A percentile compares a stretch with the other conserved stretches of the same genome.
Evolutionary conservation across 495 filamentous ascomycete species (phyloP).

Genomic region (Mycothermus thermophilus): DNA sequence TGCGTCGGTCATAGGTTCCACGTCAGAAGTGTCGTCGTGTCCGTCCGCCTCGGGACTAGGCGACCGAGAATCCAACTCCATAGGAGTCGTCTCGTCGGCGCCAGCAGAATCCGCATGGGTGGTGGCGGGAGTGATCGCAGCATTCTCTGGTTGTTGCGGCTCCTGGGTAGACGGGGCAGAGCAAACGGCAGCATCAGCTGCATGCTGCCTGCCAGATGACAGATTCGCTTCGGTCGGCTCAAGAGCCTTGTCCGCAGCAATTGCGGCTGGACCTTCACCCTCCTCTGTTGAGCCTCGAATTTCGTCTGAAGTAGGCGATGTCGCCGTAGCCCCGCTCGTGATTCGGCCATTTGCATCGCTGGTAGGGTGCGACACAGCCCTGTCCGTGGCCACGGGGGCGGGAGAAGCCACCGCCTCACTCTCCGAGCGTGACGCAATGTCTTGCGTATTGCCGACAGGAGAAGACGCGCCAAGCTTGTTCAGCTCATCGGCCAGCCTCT

Average conservation of each 20-base stretch:
- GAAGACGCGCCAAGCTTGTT: conserved; percentile 37
- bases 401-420: conserved; percentile 2
- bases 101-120: background rate
- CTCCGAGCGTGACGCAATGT: conserved; percentile 1
- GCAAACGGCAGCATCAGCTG: background rate
- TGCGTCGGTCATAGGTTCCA: background rate
- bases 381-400: too few species aligned
- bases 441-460: conserved; percentile 11
- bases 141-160: background rate
- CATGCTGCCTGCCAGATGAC: too few species aligned
- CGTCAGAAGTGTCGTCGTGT: background rate
- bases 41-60: conserved; percentile 5
- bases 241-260: too few species aligned
- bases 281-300: too few species aligned
- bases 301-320: too few species aligned
- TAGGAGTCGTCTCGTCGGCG: conserved; percentile 13
- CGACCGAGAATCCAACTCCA: conserved; percentile 17
- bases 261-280: too few species aligned
- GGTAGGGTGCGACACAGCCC: too few species aligned
- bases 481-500: conserved; percentile 41
- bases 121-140: background rate
- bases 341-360: too few species aligned
- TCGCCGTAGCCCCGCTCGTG: too few species aligned
- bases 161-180: background rate
- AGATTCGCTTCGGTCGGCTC: too few species aligned